Base-by-base conservation (phyloP, 257 asterid species). In the Lavandula angustifolia region DNA sequence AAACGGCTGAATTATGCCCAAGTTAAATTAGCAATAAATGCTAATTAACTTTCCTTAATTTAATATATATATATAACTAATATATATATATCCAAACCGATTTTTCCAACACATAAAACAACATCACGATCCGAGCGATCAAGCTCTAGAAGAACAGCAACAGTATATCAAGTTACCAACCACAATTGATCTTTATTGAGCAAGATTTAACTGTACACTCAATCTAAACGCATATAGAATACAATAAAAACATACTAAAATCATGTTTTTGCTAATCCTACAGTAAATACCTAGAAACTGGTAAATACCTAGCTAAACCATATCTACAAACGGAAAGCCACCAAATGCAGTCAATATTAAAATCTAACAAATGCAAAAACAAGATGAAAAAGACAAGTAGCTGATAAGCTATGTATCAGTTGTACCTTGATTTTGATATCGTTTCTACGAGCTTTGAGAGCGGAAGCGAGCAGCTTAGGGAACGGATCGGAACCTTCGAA, bases 401-500 rank as follows among this genome's bases (percentile, higher is more conserved):
- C 13, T 14, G 50, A 53, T 7, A 34, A 33, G 29, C 27, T 9
- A 34, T 3, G 1, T 1, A 29, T 3, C 27, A 58, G 18, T 10
- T 51, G 51, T 22, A 94, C 97, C 92, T 85, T 88, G 56, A 73
- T 34, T 61, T 40, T 71, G 64, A 88, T 79, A 27, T 85, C 98
- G 48, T 64, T 62, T 48, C 73, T 82, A 10, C 95, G 96, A 82
- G 92, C 80, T 80, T 80, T 80, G 14, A 91, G 72, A 58, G 91
- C 81, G 17, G 79, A 69, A 4, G 89, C 80, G 55, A 91, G 71
- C 47, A 67, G 83, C 87, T 82, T 83, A 13, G 99, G 99, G 38
- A 94, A 81, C 72, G 81, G 89, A 1, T 90, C 98, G 0, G 98
- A 84, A 52, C 64, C 68, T 77, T 91, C 99, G 22, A 94, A 89